Evolutionary conservation across 768 basidiomycete species (phyloP).

Genomic region (Psilocybe azurescens): DNA sequence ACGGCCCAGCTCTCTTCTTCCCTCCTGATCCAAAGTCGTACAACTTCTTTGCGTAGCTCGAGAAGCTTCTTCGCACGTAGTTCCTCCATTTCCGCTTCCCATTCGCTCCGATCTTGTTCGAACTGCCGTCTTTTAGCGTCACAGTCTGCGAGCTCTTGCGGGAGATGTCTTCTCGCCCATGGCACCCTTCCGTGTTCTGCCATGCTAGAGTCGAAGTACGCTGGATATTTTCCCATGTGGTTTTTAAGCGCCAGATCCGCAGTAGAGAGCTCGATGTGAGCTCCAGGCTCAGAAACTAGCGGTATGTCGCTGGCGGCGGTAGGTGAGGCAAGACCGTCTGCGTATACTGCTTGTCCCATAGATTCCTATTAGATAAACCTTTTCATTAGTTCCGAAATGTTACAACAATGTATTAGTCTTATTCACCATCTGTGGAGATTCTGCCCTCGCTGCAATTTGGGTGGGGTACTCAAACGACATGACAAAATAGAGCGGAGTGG

Average conservation of each 20-base stretch:
- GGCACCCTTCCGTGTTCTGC: not conserved
- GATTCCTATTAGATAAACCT: no score
- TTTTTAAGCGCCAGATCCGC: not conserved
- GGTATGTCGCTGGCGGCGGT: no score
- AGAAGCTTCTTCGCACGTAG: not conserved
- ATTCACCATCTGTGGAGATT: no score
- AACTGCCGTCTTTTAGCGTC: not conserved
- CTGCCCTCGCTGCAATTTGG: no score
- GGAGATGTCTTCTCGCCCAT: slow-evolving; percentile 3
- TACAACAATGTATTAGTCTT: no score
- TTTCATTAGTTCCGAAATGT: no score
- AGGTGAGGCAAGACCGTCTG: no score
- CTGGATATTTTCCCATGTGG: not conserved
- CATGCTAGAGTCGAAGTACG: slow-evolving; percentile 2
- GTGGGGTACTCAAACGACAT: no score
- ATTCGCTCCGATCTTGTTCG: not conserved
- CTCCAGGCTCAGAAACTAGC: no score
- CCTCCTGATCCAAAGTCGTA: slow-evolving; percentile 9
- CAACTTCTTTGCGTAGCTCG: slow-evolving; percentile 2
- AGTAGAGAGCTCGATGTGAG: not conserved
- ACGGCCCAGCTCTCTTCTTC: not conserved
- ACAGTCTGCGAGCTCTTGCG: not conserved
- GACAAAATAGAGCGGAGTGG: no score
- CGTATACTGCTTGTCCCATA: no score
- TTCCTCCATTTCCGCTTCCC: slow-evolving; percentile 4